These are phyloP conservation scores for Lantana camara DNA, from an alignment of 257 asterid species.

Conservation along the genomic window DNA sequence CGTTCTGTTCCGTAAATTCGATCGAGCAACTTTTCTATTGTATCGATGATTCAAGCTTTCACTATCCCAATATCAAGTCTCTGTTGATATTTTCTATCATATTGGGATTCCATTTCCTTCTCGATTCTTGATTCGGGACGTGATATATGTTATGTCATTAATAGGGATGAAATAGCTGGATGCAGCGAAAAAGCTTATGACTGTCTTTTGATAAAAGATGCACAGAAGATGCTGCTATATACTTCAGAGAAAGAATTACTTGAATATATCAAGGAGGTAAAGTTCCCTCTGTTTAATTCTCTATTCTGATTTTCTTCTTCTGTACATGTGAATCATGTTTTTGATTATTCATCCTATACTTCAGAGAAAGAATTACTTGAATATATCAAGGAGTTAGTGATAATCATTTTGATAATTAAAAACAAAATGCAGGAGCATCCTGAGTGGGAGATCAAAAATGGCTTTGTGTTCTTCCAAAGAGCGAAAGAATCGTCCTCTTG, in stretches of 20 bases:
- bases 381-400: neutral
- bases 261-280: conserved; percentile 65
- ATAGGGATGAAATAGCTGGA: conserved; percentile 95
- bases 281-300: neutral
- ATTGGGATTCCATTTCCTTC: no score
- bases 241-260: conserved; percentile 72
- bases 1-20: neutral
- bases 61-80: neutral
- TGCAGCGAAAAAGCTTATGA: conserved; percentile 96
- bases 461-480: conserved; percentile 62
- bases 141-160: conserved; percentile 25
- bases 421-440: conserved; percentile 89
- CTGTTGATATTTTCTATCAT: neutral
- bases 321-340: neutral
- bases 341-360: neutral
- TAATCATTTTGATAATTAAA: neutral
- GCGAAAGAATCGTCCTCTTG: conserved; percentile 77
- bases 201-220: conserved; percentile 68
- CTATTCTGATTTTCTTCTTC: neutral
- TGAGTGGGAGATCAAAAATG: conserved; percentile 82
- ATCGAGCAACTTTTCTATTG: neutral
- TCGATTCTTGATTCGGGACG: conserved; percentile 12
- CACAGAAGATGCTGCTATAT: conserved; percentile 64
- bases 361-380: no score
- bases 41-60: neutral